These are phyloP conservation scores for Cochlearia excelsa DNA, from an alignment of 345 rosid genomes.

Conservation along the genomic window DNA sequence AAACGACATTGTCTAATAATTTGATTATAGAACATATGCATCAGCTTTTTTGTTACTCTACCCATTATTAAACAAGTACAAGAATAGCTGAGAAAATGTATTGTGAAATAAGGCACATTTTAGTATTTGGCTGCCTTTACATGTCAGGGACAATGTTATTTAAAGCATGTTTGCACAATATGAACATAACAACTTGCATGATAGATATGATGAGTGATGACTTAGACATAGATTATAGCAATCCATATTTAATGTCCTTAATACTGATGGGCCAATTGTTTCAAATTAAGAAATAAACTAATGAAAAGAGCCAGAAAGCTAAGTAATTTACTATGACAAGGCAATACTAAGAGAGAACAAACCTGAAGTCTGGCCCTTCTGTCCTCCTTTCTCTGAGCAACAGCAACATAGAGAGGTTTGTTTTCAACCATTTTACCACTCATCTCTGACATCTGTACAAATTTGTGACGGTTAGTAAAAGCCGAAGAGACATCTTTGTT, in stretches of 20 bases:
- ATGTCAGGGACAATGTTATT: no score
- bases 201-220: neutral
- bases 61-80: no score
- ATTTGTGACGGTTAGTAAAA: conserved; percentile 1
- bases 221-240: no score
- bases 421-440: conserved; percentile 37
- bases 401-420: conserved; percentile 42
- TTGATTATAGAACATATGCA: no score
- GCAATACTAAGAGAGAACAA: conserved; percentile 17
- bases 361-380: conserved; percentile 41
- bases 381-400: conserved; percentile 40
- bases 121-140: no score
- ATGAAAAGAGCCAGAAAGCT: neutral
- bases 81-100: no score
- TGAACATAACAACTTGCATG: no score
- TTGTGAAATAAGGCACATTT: no score
- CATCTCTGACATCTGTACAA: conserved; percentile 34
- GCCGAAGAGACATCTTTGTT: neutral
- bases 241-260: no score
- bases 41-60: no score
- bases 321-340: neutral
- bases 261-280: neutral
- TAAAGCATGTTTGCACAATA: no score
- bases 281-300: neutral
- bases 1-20: no score